These are phyloP conservation scores for Emergomyces africanus DNA, from an alignment of 2,329 filamentous ascomycete genomes.

Conservation along the genomic window DNA sequence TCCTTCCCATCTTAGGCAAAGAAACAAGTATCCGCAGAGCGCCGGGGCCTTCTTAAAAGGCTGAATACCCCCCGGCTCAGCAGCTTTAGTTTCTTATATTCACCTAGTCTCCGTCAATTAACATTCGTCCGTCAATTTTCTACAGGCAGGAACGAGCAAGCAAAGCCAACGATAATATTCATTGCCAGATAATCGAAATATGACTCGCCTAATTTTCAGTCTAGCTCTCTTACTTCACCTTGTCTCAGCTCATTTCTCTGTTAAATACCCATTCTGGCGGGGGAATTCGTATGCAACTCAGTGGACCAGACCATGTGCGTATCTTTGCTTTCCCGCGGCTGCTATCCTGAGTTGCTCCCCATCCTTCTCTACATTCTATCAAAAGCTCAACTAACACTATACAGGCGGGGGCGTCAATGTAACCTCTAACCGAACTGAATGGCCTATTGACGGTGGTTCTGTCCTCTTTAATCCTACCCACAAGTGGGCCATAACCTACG, in stretches of 20 bases:
- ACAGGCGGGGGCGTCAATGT: conserved; percentile 29
- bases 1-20: too few species aligned
- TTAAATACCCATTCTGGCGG: conserved; percentile 25
- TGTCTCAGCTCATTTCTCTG: conserved; percentile 15
- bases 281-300: conserved; percentile 32
- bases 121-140: background rate
- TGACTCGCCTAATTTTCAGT: background rate
- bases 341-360: background rate
- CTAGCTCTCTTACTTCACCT: conserved; percentile 4
- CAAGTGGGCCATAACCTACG: conserved; percentile 32
- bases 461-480: conserved; percentile 30
- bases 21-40: background rate
- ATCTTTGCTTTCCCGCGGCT: background rate
- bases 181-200: background rate
- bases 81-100: background rate
- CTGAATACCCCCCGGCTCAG: background rate
- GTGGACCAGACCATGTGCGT: conserved; percentile 29
- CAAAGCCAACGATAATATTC: background rate
- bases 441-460: conserved; percentile 34
- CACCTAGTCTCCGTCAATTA: background rate
- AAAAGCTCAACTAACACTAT: background rate
- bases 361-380: background rate
- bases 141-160: background rate
- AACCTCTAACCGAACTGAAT: conserved; percentile 33
- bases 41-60: background rate